A percentile compares a stretch with the other conserved stretches of the same genome.
These are phyloP conservation scores for Aureobasidium lini DNA, from an alignment of 2,329 filamentous ascomycete genomes.

Conservation along the genomic window DNA sequence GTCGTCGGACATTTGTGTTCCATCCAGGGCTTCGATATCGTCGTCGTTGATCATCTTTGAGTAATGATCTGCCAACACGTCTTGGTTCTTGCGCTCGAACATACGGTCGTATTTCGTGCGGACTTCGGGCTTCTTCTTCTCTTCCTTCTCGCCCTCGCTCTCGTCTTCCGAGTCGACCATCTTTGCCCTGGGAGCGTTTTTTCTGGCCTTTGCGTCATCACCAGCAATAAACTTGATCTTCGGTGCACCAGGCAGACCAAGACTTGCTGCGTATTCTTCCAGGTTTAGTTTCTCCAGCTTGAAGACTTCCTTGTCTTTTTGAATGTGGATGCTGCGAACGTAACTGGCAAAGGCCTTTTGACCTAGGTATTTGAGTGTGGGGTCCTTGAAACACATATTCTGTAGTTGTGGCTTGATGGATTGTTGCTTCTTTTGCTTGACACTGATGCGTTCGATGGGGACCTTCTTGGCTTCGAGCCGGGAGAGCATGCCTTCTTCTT, in stretches of 20 bases:
- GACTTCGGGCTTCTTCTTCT: constrained; percentile 57
- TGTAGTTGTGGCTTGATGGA: constrained; percentile 79
- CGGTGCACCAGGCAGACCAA: constrained; percentile 85
- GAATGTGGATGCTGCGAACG: constrained; percentile 72
- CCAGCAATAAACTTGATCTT: constrained; percentile 91
- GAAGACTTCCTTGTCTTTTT: constrained; percentile 89
- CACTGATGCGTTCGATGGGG: constrained; percentile 76
- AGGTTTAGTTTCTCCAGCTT: constrained; percentile 74
- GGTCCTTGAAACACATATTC: constrained; percentile 92
- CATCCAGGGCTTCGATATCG: constrained; percentile 29
- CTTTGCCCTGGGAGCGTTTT: constrained; percentile 70
- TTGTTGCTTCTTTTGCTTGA: constrained; percentile 82
- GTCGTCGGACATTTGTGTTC: constrained; percentile 42
- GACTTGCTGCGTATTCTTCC: constrained; percentile 74
- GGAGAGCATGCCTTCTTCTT: constrained; percentile 85
- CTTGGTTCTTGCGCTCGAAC: constrained; percentile 95
- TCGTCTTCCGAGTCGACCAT: constrained; percentile 55
- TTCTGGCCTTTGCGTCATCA: constrained; percentile 75
- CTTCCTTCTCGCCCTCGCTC: constrained; percentile 41
- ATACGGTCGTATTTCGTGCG: constrained; percentile 95
- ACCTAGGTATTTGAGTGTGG: constrained; percentile 86
- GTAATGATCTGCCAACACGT: constrained; percentile 91
- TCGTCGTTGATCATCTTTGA: constrained; percentile 69
- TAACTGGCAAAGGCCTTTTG: constrained; percentile 96
- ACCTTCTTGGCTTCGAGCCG: constrained; percentile 84